A percentile compares a stretch with the other conserved stretches of the same genome.
Conservation (phyloP, 768 basidiomycete species). For the Boletellus emodensis region DNA sequence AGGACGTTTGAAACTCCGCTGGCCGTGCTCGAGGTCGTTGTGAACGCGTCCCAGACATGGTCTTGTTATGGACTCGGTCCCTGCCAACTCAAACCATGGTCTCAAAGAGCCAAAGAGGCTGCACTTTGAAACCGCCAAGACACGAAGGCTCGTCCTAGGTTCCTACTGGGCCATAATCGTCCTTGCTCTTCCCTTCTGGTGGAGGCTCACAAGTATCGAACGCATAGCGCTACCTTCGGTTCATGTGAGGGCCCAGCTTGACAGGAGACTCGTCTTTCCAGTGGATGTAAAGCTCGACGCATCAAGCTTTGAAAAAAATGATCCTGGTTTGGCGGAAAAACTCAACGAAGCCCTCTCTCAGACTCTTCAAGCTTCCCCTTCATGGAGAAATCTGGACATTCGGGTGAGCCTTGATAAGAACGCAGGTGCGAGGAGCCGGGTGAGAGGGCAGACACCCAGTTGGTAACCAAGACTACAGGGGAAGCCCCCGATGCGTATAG, state of each 20-base stretch:
- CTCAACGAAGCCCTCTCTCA: conserved; percentile 22
- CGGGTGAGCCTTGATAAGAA: conserved; percentile 23
- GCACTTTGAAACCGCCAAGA: conserved; percentile 46
- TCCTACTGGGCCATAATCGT: conserved; percentile 80
- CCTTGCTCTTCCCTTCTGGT: conserved; percentile 87
- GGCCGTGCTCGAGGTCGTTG: conserved; percentile 7
- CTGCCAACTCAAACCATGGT: conserved; percentile 15
- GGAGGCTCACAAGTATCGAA: conserved; percentile 87
- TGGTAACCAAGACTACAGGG: conserved; percentile 13
- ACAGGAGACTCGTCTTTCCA: conserved; percentile 44
- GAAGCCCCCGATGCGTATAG: conserved; percentile 19
- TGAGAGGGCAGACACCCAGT: not conserved
- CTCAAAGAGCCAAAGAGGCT: conserved; percentile 47
- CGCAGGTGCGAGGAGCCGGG: conserved; percentile 33
- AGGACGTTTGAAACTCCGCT: conserved; percentile 34
- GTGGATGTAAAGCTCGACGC: conserved; percentile 37
- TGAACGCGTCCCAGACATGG: conserved; percentile 8
- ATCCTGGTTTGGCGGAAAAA: conserved; percentile 25
- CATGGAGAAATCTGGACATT: conserved; percentile 46
- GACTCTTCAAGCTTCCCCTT: conserved; percentile 15
- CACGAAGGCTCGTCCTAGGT: conserved; percentile 58
- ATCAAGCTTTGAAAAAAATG: conserved; percentile 12
- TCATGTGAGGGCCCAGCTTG: conserved; percentile 52
- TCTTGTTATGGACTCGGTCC: conserved; percentile 21
- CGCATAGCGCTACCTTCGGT: conserved; percentile 66